Evolutionary conservation across 305 asterid species (phyloP), one percentile per base, ranked within the genome.

Genomic region (Caryopteris hybrid): DNA sequence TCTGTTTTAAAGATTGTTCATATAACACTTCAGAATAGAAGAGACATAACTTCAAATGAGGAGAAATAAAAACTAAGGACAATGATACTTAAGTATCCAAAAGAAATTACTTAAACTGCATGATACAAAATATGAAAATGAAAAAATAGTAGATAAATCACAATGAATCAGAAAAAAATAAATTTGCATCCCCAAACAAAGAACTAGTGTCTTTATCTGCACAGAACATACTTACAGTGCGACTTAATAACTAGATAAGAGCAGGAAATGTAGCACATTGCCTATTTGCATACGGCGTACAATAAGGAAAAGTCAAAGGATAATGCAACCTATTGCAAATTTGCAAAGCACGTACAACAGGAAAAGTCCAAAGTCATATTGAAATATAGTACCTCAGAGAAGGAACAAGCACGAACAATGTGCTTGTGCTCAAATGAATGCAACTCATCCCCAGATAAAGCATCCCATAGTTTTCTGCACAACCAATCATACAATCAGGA

Each of bases 401-500:
- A 93, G 33, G 99, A 86, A 70, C 99, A 88, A 25, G 99, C 74
- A 47, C 99, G 92, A 66, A 91, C 99, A 38, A 93, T 93, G 81
- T 93, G 99, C 80, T 93, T 93, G 88, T 93, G 99, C 78, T 89
- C 96, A 79, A 93, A 93, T 0, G 99, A 91, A 64, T 88, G 96
- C 80, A 93, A 74, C 64, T 78, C 97, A 68, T 93, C 96, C 61
- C 99, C 97, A 56, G 91, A 81, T 72, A 93, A 78, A 38, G 97
- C 99, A 86, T 93, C 96, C 99, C 97, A 93, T 59, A 93, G 54
- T 81, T 93, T 93, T 83, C 99, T 93, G 90, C 80, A n/a, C n/a
- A 84, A 50, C 45, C 66, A 71, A 66, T 59, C 31, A 54, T 8
- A 22, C 29, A 61, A 74, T 42, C 16, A 74, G 42, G 61, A 36